phyloP scores from a whole-genome alignment of 148 eudicot genomes.

The Limonium bicolor region DNA sequence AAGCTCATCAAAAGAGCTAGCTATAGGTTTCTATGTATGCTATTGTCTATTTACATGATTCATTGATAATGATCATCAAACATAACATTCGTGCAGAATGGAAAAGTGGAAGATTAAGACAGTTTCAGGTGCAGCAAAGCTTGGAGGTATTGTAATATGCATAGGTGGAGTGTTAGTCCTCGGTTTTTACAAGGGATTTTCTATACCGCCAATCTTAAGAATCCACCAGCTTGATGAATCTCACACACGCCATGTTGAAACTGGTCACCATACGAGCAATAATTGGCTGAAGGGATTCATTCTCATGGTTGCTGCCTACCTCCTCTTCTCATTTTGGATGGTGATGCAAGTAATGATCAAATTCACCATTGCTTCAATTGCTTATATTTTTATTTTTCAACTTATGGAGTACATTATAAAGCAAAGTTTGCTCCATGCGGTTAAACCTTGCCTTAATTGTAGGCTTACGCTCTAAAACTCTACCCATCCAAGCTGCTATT shows the following conservation, averaged over 20 bases:
- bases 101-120: slow-evolving; percentile 58
- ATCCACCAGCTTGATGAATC: slow-evolving; percentile 5
- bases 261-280: slow-evolving; percentile 8
- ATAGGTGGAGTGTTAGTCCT: slow-evolving; percentile 44
- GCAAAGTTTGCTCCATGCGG: too few relatives aligned
- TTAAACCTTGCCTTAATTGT: background rate
- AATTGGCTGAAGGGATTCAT: slow-evolving; percentile 74
- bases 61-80: too few relatives aligned
- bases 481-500: slow-evolving; percentile 61
- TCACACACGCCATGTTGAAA: too few relatives aligned
- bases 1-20: too few relatives aligned
- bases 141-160: slow-evolving; percentile 42
- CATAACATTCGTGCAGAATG: slow-evolving; percentile 21
- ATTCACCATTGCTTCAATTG: too few relatives aligned
- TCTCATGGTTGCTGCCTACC: slow-evolving; percentile 40
- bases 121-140: slow-evolving; percentile 46
- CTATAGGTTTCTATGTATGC: too few relatives aligned
- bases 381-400: too few relatives aligned
- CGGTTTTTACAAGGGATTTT: slow-evolving; percentile 62
- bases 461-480: slow-evolving; percentile 45
- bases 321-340: slow-evolving; percentile 52
- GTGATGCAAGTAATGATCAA: slow-evolving; percentile 46
- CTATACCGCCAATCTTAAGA: slow-evolving; percentile 18
- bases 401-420: too few relatives aligned
- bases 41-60: too few relatives aligned